These are phyloP conservation scores for Geotrichum carabidarum DNA, from an alignment of 1,139 yeast genomes.

Conservation along the genomic window DNA sequence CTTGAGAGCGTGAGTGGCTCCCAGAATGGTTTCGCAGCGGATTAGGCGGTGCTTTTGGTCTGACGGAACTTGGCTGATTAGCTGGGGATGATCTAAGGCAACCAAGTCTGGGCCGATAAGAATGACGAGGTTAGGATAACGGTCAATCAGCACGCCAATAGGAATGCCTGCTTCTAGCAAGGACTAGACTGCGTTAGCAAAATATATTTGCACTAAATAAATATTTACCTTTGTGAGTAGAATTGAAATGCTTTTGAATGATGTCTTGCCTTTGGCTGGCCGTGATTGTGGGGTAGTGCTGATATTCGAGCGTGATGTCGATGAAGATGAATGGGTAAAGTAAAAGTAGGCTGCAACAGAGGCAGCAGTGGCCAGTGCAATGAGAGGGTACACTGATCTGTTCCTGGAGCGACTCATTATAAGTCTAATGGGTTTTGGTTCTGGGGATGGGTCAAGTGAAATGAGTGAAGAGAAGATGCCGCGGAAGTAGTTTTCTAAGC, in stretches of 20 bases:
- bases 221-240: constrained; percentile 23
- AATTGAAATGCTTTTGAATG: constrained; percentile 22
- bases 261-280: background rate
- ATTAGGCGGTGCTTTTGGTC: constrained; percentile 28
- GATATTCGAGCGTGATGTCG: background rate
- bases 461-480: no score
- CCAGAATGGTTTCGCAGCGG: constrained; percentile 33
- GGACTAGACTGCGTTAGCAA: constrained; percentile 6
- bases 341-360: constrained; percentile 1
- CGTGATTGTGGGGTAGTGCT: background rate
- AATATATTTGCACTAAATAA: background rate
- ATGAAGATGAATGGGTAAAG: background rate
- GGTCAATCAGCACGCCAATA: constrained; percentile 22
- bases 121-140: constrained; percentile 29
- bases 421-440: background rate
- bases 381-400: background rate
- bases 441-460: no score
- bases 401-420: background rate
- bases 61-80: constrained; percentile 24
- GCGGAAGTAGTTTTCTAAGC: no score
- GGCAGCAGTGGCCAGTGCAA: background rate
- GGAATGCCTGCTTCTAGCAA: constrained; percentile 28
- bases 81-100: constrained; percentile 20
- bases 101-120: constrained; percentile 28
- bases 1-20: constrained; percentile 33